phyloP scores from a whole-genome alignment of 2,329 filamentous ascomycete species.

The Thielaviopsis euricoi region DNA sequence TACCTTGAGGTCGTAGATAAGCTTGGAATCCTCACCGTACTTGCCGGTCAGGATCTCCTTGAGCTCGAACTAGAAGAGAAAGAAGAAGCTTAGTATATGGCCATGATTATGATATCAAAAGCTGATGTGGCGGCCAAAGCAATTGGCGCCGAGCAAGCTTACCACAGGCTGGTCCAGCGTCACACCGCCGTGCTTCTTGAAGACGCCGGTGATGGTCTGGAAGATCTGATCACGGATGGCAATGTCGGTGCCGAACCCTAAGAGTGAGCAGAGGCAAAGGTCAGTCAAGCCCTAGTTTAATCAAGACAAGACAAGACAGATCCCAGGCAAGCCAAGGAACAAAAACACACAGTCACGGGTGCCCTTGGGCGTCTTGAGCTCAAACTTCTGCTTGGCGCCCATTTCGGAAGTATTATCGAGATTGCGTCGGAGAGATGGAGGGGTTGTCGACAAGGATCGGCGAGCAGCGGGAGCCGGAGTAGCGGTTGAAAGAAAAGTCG shows the following conservation, averaged over 20 bases:
- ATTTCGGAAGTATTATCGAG: constrained; percentile 14
- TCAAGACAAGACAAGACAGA: neutral
- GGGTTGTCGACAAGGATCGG: neutral
- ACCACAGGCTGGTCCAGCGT: constrained; percentile 61
- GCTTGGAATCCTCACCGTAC: constrained; percentile 82
- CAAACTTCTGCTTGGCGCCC: constrained; percentile 36
- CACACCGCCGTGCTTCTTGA: constrained; percentile 68
- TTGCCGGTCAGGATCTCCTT: constrained; percentile 77
- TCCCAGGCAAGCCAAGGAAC: neutral
- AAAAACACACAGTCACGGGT: constrained; percentile 56
- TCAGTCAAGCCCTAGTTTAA: neutral
- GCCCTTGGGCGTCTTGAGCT: constrained; percentile 79
- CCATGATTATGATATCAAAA: neutral
- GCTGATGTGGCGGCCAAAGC: neutral
- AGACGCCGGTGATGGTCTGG: constrained; percentile 56
- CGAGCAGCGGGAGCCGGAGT: neutral
- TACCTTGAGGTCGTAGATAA: constrained; percentile 55
- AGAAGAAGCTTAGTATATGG: neutral
- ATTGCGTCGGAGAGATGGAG: neutral
- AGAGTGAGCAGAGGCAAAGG: neutral
- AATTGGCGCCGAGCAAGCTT: neutral
- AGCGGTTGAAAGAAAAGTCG: neutral
- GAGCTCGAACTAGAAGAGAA: constrained; percentile 47
- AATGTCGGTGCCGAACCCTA: constrained; percentile 59
- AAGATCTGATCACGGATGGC: constrained; percentile 70